These are phyloP conservation scores for Striga hermonthica DNA, from an alignment of 305 asterid species.

Conservation along the genomic window DNA sequence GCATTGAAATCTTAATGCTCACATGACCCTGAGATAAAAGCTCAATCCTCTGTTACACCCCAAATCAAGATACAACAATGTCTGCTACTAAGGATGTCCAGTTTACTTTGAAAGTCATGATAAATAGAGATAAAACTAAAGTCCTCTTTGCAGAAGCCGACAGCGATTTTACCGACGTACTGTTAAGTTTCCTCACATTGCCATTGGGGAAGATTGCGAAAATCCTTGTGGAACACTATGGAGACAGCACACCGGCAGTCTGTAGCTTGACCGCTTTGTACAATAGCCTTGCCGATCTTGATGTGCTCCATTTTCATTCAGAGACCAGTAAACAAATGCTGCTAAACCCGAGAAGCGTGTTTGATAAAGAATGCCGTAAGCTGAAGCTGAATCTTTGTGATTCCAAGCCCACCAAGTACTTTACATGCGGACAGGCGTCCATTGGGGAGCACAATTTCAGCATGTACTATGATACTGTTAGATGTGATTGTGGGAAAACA, in stretches of 20 bases:
- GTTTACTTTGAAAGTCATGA: too few relatives aligned
- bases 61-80: too few relatives aligned
- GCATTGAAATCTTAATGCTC: too few relatives aligned
- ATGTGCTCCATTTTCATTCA: constrained; percentile 13
- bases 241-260: constrained; percentile 15
- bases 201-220: constrained; percentile 33
- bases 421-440: not conserved
- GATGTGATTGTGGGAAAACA: not conserved
- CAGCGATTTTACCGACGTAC: not conserved
- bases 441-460: too few relatives aligned
- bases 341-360: constrained; percentile 30
- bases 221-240: constrained; percentile 24
- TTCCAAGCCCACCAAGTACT: not conserved
- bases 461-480: not conserved
- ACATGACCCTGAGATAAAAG: too few relatives aligned
- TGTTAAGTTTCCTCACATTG: constrained; percentile 31
- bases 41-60: too few relatives aligned
- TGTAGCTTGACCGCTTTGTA: constrained; percentile 36
- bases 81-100: too few relatives aligned
- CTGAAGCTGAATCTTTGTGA: constrained; percentile 26
- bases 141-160: constrained; percentile 7
- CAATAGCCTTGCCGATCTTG: constrained; percentile 26
- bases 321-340: constrained; percentile 27
- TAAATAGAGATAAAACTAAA: too few relatives aligned
- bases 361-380: not conserved